Evolutionary conservation across 2,329 filamentous ascomycete species (phyloP), one percentile per base, ranked within the genome.

Genomic region (Pseudogymnoascus sp.): DNA sequence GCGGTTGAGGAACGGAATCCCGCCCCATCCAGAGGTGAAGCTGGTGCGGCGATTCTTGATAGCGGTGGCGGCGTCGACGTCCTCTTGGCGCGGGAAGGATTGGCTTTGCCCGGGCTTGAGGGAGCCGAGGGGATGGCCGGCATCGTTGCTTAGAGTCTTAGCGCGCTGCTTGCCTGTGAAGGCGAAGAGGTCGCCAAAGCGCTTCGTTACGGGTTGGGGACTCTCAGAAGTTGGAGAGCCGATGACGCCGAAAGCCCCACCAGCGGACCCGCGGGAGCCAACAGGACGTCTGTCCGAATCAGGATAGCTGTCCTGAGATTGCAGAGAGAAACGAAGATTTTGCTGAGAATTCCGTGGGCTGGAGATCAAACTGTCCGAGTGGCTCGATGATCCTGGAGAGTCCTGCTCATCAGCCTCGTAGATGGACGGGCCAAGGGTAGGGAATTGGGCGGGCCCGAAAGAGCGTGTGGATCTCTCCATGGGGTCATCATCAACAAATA

Each of bases 101-200:
- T 91, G 89, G 68, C 89, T 92, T 71, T 93, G 89, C 0, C 84
- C 82, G 31, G 83, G 76, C 70, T 90, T 90, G 12, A 92, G 76
- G 17, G 82, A 85, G 0, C 90, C 90, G 6, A 92, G 74, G 1
- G 82, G 78, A 5, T 86, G 87, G 0, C 87, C 86, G 5, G 21
- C 8, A 31, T 85, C 81, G 31, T 83, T 82, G 7, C 83, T 81
- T 5, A 80, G 70, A 0, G 80, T 80, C 73, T 91, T 91, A 4
- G 82, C 78, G 27, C 82, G 81, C 61, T 83, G 80, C 44, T 84
- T 84, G 59, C 86, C 84, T 61, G 86, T 80, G 68, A 81, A 85
- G 59, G 77, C 79, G 60, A 89, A 85, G 31, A 90, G 73, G 25
- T 74, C 74, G 10, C 78, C 77, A 66, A 83, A 81, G 2, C 79